A percentile compares a stretch with the other conserved stretches of the same genome.
Evolutionary conservation across 2,329 filamentous ascomycete genomes (phyloP).

Genomic region (Colletotrichum navitas): DNA sequence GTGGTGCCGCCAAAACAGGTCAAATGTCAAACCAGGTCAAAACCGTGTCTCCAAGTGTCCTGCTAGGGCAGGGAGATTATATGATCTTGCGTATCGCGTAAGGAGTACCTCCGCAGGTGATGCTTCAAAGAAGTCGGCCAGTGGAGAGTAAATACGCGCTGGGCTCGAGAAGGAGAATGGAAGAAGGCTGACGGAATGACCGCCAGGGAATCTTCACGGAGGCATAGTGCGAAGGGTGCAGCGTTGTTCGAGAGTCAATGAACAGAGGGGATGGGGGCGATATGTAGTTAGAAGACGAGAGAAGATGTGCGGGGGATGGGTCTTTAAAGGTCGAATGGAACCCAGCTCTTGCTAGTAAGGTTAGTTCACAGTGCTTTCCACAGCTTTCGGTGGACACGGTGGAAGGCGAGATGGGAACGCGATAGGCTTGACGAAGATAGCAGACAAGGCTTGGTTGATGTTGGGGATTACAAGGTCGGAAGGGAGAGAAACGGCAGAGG

Average conservation of each 20-base stretch:
- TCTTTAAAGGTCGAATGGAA: not conserved
- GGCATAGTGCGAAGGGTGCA: not conserved
- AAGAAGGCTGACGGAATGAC: not conserved
- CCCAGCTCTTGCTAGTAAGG: not conserved
- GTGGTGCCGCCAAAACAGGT: not conserved
- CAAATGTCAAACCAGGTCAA: not conserved
- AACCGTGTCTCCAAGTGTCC: not conserved
- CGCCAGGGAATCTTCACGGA: not conserved
- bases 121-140: not conserved
- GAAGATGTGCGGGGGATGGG: not conserved
- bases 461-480: not conserved
- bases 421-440: not conserved
- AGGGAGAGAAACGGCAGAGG: not conserved
- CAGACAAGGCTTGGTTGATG: not conserved
- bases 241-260: not conserved
- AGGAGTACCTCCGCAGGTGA: not conserved
- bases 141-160: not conserved
- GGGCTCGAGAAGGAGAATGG: no score
- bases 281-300: not conserved
- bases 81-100: not conserved
- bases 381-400: not conserved
- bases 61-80: not conserved
- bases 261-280: not conserved
- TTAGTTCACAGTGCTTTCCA: not conserved
- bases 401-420: not conserved